Evolutionary conservation across 371 early-diverging fungal species (phyloP).

Genomic region (Circinella umbellata): DNA sequence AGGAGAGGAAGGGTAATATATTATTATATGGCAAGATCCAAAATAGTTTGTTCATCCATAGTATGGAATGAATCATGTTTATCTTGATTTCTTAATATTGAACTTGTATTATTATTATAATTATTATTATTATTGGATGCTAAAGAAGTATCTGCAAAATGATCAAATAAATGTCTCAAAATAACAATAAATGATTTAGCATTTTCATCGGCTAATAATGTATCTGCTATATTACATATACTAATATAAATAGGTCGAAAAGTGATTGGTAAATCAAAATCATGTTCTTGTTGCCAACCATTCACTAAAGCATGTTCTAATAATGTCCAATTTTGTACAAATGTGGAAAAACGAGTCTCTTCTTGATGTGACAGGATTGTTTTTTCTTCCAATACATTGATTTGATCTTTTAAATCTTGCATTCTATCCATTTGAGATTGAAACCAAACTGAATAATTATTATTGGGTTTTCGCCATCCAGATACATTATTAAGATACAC

Average conservation of each 20-base stretch:
- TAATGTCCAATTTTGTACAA: neutral
- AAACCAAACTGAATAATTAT: conserved; percentile 1
- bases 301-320: conserved; percentile 12
- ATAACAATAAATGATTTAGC: conserved; percentile 14
- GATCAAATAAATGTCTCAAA: conserved; percentile 10
- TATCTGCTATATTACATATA: conserved; percentile 12
- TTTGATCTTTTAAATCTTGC: neutral
- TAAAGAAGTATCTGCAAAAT: neutral
- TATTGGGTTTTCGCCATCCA: conserved; percentile 19
- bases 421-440: neutral
- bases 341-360: neutral
- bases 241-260: conserved; percentile 1
- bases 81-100: neutral
- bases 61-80: too few relatives aligned
- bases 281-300: conserved; percentile 14
- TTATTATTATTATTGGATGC: neutral
- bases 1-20: neutral
- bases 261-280: neutral
- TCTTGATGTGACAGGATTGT: neutral
- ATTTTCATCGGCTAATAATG: neutral
- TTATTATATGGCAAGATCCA: conserved; percentile 14
- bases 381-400: neutral
- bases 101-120: neutral
- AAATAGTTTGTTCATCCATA: neutral
- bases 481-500: conserved; percentile 31